Base-by-base conservation (phyloP, 1,284 basidiomycete species). In the Rhodotorula glutinis region DNA sequence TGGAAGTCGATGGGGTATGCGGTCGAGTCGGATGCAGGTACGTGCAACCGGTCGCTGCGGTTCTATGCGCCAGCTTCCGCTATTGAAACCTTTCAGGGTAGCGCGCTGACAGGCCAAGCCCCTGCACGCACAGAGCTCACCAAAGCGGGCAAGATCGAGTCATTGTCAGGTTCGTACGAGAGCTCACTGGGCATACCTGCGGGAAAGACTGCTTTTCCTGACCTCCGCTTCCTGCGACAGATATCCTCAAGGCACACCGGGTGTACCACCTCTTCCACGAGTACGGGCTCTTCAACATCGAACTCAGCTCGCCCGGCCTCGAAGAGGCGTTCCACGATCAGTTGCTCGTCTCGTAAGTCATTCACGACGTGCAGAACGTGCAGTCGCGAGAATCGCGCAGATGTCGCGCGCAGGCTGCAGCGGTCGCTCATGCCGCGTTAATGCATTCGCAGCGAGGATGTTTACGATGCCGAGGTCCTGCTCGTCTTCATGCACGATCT, bases 401-500 rank as follows among this genome's bases (percentile, higher is more conserved):
- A 38, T 38, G 11, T 38, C 33, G 33, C 33, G 33, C 33, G 33
- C 33, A 11, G 33, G 33, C 5, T 38, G 33, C 7, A 38, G 29
- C 21, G 23, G 14, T 27, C 9, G n/a, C 23, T 25, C 30, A 30
- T 8, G 2, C 1, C n/a, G 14, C 13, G 8, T 8, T 17, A 23
- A 57, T 27, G 52, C 55, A 49, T 29, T 49, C n/a, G 30, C 63
- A 90, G 89, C 27, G 76, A 80, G 44, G 87, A 91, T 88, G 58
- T 85, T 86, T 77, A 76, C 67, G 77, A 85, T 17, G 75, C 76
- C 25, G 72, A 85, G 43, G 88, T 86, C 0, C 76, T 94, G 43
- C 84, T 96, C 29, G 79, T 95, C 47, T 89, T 95, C 74, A 86
- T 89, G 14, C 93, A 96, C 79, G 92, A 96, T 82, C 91, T 94